Conservation (phyloP, 2,329 filamentous ascomycete species). For the Aureobasidium leucospermi region DNA sequence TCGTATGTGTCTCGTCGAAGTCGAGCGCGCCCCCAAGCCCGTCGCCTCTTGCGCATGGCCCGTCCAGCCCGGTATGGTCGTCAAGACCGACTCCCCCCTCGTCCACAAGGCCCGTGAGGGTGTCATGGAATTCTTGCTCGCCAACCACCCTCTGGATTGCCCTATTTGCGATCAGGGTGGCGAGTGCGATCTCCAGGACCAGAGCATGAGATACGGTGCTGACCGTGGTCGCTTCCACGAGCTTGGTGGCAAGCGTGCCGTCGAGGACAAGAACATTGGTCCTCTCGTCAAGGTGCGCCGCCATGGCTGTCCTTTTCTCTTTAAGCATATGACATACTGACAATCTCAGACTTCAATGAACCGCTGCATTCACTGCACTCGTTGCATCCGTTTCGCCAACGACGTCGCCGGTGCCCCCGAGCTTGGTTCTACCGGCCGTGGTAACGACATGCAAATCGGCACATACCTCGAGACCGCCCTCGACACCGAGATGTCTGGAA, state of each 20-base stretch:
- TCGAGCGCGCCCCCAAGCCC: conserved; percentile 91
- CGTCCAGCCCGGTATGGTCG: conserved; percentile 96
- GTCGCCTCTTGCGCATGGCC: conserved; percentile 98
- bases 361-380: conserved; percentile 97
- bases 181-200: conserved; percentile 97
- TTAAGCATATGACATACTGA: no score
- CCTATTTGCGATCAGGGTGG: conserved; percentile 98
- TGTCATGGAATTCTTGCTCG: conserved; percentile 96
- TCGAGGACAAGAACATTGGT: conserved; percentile 99
- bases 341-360: conserved; percentile 81
- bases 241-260: conserved; percentile 87
- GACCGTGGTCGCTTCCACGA: conserved; percentile 97
- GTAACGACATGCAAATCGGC: conserved; percentile 95
- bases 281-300: conserved; percentile 70
- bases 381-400: conserved; percentile 96
- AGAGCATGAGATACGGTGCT: conserved; percentile 97
- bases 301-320: background rate
- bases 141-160: conserved; percentile 94
- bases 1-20: conserved; percentile 98
- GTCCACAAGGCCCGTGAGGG: conserved; percentile 97
- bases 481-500: conserved; percentile 89
- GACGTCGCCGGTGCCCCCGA: conserved; percentile 94
- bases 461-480: conserved; percentile 94
- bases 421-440: conserved; percentile 86
- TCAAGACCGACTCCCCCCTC: conserved; percentile 94